A percentile compares a stretch with the other conserved stretches of the same genome.
These are phyloP conservation scores for Tetrahymena elliotti DNA, from an alignment of 73 alveolate species.

Conservation along the genomic window DNA sequence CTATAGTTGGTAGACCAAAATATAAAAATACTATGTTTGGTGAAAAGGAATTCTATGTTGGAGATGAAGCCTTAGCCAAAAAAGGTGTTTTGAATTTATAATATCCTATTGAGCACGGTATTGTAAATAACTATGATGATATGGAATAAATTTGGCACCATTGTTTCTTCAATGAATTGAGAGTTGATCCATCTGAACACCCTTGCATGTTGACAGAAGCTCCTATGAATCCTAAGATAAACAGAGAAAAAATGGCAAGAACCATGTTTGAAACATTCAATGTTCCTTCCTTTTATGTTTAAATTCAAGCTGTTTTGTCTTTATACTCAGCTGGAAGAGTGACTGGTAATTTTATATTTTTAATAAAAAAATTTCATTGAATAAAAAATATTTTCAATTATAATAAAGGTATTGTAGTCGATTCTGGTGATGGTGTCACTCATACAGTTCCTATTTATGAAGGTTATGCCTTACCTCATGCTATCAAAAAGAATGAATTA, in stretches of 20 bases:
- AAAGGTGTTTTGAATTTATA: slow-evolving; percentile 48
- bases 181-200: slow-evolving; percentile 80
- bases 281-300: slow-evolving; percentile 79
- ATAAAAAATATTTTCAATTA: background rate
- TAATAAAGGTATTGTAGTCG: slow-evolving; percentile 62
- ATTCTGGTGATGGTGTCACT: slow-evolving; percentile 88
- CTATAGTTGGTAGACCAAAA: slow-evolving; percentile 77
- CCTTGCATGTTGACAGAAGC: slow-evolving; percentile 82
- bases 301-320: slow-evolving; percentile 74
- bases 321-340: slow-evolving; percentile 88
- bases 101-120: slow-evolving; percentile 65
- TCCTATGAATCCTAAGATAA: slow-evolving; percentile 76
- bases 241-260: slow-evolving; percentile 76
- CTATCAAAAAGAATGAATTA: slow-evolving; percentile 75
- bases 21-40: background rate
- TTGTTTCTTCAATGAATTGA: slow-evolving; percentile 72
- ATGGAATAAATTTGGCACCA: slow-evolving; percentile 84
- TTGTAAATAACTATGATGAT: slow-evolving; percentile 67
- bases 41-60: slow-evolving; percentile 35
- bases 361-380: background rate
- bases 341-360: slow-evolving; percentile 36
- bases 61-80: slow-evolving; percentile 55
- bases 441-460: slow-evolving; percentile 81
- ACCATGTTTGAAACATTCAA: slow-evolving; percentile 84
- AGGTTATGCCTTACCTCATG: slow-evolving; percentile 83